These are phyloP conservation scores for Blastocystis sp. DNA, from an alignment of 352 stramenopile genomes.

Conservation along the genomic window DNA sequence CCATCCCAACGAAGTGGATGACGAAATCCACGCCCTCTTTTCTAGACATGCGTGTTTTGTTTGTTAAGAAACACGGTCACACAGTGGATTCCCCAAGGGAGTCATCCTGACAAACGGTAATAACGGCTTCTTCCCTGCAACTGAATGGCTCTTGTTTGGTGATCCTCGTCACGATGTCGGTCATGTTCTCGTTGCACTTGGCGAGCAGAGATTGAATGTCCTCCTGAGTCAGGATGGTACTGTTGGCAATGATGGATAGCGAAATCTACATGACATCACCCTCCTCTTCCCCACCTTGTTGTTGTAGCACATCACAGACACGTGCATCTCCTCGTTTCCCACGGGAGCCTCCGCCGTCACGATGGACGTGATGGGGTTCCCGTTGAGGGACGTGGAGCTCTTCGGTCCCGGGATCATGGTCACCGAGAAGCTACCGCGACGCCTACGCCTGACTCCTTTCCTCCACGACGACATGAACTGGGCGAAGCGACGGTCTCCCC, in stretches of 20 bases:
- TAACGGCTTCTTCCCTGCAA: too few relatives aligned
- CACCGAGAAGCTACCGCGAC: conserved; percentile 28
- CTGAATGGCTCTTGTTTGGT: too few relatives aligned
- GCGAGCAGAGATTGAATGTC: background rate
- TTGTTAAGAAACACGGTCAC: background rate
- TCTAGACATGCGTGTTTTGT: background rate
- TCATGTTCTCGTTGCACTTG: conserved; percentile 11
- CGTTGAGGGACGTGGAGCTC: background rate
- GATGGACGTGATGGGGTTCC: conserved; percentile 45
- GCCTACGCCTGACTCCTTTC: background rate
- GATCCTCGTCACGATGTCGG: background rate
- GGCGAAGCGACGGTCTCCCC: conserved; percentile 3
- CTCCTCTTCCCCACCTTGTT: background rate
- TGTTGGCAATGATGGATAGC: background rate
- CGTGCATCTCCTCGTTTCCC: conserved; percentile 36
- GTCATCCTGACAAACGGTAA: too few relatives aligned
- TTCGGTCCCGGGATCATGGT: conserved; percentile 21
- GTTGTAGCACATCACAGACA: conserved; percentile 29
- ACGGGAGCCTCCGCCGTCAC: background rate
- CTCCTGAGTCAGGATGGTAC: background rate
- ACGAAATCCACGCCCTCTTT: conserved; percentile 9
- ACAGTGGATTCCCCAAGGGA: background rate
- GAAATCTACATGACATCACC: background rate
- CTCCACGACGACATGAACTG: background rate
- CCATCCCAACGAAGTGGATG: background rate